phyloP scores from a whole-genome alignment of 31 red algal species.

The Porphyra umbilicalis region DNA sequence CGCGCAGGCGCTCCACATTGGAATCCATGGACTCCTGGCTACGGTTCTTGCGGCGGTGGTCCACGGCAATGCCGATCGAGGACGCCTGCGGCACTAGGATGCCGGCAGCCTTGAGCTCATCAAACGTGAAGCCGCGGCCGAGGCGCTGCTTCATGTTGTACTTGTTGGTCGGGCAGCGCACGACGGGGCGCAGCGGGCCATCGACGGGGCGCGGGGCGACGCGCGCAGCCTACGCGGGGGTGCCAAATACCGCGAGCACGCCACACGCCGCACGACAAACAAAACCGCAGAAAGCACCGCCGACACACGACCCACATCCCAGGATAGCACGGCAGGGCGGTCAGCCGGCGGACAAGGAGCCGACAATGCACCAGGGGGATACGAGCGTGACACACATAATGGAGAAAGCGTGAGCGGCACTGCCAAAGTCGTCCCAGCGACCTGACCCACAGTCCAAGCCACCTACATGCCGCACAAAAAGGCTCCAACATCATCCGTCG shows the following conservation, averaged over 20 bases:
- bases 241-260: no score
- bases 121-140: slow-evolving; percentile 94
- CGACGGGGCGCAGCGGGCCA: slow-evolving; percentile 82
- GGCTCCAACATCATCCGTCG: not conserved
- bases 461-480: not conserved
- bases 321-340: no score
- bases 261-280: no score
- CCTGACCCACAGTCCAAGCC: not conserved
- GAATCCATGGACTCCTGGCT: slow-evolving; percentile 72
- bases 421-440: not conserved
- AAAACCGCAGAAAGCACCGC: not conserved
- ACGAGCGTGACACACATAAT: not conserved
- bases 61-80: slow-evolving; percentile 95
- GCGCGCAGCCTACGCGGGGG: slow-evolving; percentile 48
- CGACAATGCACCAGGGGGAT: not conserved
- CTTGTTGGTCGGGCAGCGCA: slow-evolving; percentile 85
- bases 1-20: slow-evolving; percentile 92
- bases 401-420: not conserved
- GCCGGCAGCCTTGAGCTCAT: slow-evolving; percentile 89
- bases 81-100: slow-evolving; percentile 54
- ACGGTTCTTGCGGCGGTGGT: slow-evolving; percentile 87
- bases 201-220: slow-evolving; percentile 78
- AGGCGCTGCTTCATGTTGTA: slow-evolving; percentile 83
- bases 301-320: no score
- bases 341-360: no score